Base-by-base conservation (phyloP, 805 yeast genomes). In the Cyberlindnera euphorbiae region DNA sequence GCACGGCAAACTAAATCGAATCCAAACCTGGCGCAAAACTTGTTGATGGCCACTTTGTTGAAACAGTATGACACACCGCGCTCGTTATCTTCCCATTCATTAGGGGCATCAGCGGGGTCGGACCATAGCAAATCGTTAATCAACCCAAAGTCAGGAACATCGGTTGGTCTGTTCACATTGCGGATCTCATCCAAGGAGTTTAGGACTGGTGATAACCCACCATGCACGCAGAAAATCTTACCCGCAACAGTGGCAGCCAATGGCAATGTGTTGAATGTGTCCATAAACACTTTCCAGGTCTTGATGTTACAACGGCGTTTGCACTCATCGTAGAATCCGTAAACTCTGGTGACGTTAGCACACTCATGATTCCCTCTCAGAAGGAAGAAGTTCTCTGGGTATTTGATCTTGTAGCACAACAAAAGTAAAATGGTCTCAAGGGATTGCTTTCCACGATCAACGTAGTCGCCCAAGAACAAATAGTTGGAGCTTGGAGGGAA, bases 51-150 rank as follows among this genome's bases (percentile, higher is more conserved):
- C 41, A 73, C 74, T 41, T 75, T 75, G 18, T 97, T 97, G 64
- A 93, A 93, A 32, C 93, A 66, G 56, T 77, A 93, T 0, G 98
- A 97, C 0, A 97, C 98, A 16, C 98, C 98, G 46, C 98, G 70
- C 6, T 97, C 97, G 23, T 89, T 79, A 14, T 90, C 73, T 3
- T 90, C 84, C 96, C 97, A 89, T 2, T 81, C 80, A 4, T 76
- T 74, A 63, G 46, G 65, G 2, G 82, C 82, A 42, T 80, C 84
- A 44, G 76, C 80, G 0, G 94, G 94, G 50, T 84, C 98, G 4
- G 88, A 77, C 98, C 98, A 90, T 22, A 90, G 64, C 39, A 90
- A 62, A 57, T 90, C 98, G 61, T 97, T 90, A 96, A 90, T 90
- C 5, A 94, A 87, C 5, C 98, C 98, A 56, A 88, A 96, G 56